A percentile compares a stretch with the other conserved stretches of the same genome.
Evolutionary conservation across 495 filamentous ascomycete species (phyloP).

Genomic region (Aspergillus bridgeri): DNA sequence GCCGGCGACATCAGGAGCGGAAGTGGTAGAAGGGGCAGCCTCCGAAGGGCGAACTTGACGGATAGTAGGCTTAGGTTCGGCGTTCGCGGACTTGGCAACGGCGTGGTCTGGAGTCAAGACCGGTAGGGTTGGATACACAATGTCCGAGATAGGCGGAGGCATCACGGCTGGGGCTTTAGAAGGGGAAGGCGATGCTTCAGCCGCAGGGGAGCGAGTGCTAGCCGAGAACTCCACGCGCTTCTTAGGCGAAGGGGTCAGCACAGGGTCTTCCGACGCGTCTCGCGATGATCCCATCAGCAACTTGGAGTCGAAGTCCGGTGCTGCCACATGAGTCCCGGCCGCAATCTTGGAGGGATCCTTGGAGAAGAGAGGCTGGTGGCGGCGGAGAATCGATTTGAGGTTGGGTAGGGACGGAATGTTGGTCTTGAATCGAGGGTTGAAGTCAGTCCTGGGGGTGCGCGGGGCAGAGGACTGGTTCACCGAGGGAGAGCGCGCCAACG

Average conservation of each 20-base stretch:
- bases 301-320: conserved; percentile 45
- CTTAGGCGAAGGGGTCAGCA: conserved; percentile 44
- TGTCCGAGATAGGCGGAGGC: conserved; percentile 27
- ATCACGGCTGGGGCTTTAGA: conserved; percentile 38
- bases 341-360: conserved; percentile 58
- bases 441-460: conserved; percentile 44
- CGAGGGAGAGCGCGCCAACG: conserved; percentile 45
- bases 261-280: conserved; percentile 23
- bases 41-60: conserved; percentile 38
- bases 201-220: conserved; percentile 44
- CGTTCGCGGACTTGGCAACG: conserved; percentile 2
- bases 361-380: conserved; percentile 56
- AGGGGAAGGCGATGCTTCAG: conserved; percentile 42
- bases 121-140: conserved; percentile 45
- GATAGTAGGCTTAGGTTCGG: conserved; percentile 27
- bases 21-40: conserved; percentile 7
- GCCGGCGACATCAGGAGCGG: conserved; percentile 33
- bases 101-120: conserved; percentile 36
- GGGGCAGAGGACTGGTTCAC: conserved; percentile 42
- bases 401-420: conserved; percentile 38
- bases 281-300: conserved; percentile 38
- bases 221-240: conserved; percentile 63
- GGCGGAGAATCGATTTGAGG: conserved; percentile 61
- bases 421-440: conserved; percentile 45
- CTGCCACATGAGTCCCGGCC: conserved; percentile 55